phyloP scores from a whole-genome alignment of 306 rosid genomes.

The Prunus campanulata region DNA sequence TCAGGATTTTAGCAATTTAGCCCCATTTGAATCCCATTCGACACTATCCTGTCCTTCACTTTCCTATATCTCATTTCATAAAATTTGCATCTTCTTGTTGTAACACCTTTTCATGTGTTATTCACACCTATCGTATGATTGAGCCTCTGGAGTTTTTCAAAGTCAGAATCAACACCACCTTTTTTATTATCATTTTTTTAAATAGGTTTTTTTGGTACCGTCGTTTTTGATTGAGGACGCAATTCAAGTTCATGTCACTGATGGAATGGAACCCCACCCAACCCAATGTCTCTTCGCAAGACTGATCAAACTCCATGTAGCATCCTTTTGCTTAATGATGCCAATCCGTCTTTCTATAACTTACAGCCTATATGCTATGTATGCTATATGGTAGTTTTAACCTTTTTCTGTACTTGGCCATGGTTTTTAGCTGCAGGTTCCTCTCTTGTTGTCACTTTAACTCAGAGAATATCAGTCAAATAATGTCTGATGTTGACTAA shows the following conservation, averaged over 20 bases:
- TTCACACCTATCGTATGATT: not conserved
- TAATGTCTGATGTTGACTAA: no score
- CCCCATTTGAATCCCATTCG: not conserved
- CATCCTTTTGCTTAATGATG: not conserved
- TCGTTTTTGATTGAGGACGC: not conserved
- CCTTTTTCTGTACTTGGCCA: not conserved
- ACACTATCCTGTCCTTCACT: not conserved
- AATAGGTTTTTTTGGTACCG: not conserved
- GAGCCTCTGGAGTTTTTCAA: not conserved
- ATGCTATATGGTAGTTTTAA: not conserved
- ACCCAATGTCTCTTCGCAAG: not conserved
- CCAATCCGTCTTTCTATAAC: not conserved
- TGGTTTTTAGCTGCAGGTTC: slow-evolving; percentile 6
- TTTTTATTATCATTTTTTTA: not conserved
- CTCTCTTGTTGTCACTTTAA: not conserved
- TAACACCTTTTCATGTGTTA: not conserved
- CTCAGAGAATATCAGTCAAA: no score
- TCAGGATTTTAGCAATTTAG: not conserved
- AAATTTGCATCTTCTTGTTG: not conserved
- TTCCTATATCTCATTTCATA: not conserved
- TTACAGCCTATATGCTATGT: not conserved
- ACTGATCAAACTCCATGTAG: not conserved
- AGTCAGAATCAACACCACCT: not conserved
- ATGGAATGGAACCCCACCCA: not conserved
- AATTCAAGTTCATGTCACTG: not conserved